Evolutionary conservation across 2,329 filamentous ascomycete genomes (phyloP).

Genomic region (Fusarium liriodendri): DNA sequence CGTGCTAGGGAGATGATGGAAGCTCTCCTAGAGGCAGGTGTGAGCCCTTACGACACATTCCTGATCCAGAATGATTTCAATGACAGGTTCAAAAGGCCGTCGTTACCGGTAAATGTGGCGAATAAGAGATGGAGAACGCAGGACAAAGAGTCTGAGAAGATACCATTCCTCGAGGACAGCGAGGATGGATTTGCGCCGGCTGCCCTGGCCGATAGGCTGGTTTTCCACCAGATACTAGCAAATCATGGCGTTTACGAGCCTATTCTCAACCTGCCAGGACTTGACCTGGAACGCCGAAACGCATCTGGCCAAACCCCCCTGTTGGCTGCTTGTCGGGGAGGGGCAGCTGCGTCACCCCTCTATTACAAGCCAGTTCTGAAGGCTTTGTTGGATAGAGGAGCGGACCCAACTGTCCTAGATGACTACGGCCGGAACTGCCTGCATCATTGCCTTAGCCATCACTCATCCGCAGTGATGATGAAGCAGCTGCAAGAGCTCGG

Average conservation of each 20-base stretch:
- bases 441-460: constrained; percentile 10
- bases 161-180: neutral
- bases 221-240: constrained; percentile 22
- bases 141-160: neutral
- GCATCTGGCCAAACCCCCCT: constrained; percentile 19
- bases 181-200: neutral
- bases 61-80: neutral
- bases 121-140: neutral
- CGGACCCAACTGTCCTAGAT: constrained; percentile 19
- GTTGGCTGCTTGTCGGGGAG: constrained; percentile 15
- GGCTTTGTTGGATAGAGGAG: constrained; percentile 22
- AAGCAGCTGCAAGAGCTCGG: constrained; percentile 5
- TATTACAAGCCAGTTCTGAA: neutral
- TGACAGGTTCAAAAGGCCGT: neutral
- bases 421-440: constrained; percentile 24
- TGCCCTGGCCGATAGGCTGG: neutral
- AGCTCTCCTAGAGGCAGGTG: constrained; percentile 12
- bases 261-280: constrained; percentile 13
- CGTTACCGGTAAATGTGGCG: constrained; percentile 1
- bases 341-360: neutral
- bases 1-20: neutral
- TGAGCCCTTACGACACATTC: constrained; percentile 10
- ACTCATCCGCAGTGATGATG: neutral
- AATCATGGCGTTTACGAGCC: neutral
- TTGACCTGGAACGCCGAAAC: constrained; percentile 25